Percentiles rank a stretch among this genome's conserved stretches.
Conservation (phyloP, 768 basidiomycete genomes). For the Leccinellum albellum region DNA sequence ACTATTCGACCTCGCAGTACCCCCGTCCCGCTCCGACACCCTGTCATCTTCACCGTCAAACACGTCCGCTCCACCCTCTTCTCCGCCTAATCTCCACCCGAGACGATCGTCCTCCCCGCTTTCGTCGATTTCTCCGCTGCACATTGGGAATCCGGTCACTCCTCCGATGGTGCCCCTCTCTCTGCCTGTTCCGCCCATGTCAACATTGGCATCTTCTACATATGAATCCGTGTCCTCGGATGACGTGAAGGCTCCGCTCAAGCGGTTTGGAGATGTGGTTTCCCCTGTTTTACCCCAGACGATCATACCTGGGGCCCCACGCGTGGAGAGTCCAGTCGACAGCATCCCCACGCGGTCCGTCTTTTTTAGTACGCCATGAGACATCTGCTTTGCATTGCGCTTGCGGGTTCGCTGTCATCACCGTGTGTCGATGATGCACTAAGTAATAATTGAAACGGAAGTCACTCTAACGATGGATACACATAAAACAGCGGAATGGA, state of each 20-base stretch:
- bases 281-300: slow-evolving; percentile 12
- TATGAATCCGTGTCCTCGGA: not conserved
- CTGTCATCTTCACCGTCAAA: slow-evolving; percentile 25
- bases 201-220: slow-evolving; percentile 11
- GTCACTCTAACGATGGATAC: too few species aligned
- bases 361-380: slow-evolving; percentile 4
- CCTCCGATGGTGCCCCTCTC: slow-evolving; percentile 1
- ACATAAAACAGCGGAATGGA: too few species aligned
- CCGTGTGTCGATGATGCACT: too few species aligned
- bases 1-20: slow-evolving; percentile 31
- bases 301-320: slow-evolving; percentile 19
- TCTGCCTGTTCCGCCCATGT: slow-evolving; percentile 21
- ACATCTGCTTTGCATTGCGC: too few species aligned
- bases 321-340: slow-evolving; percentile 33
- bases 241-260: not conserved
- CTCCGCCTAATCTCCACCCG: slow-evolving; percentile 2
- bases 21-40: slow-evolving; percentile 29
- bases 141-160: not conserved
- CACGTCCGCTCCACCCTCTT: slow-evolving; percentile 17
- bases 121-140: slow-evolving; percentile 9
- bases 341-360: slow-evolving; percentile 16
- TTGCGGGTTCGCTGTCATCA: too few species aligned
- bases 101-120: slow-evolving; percentile 1
- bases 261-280: not conserved
- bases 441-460: not conserved